phyloP scores from a whole-genome alignment of 805 yeast genomes.

The Candida khao-thaluensis region DNA sequence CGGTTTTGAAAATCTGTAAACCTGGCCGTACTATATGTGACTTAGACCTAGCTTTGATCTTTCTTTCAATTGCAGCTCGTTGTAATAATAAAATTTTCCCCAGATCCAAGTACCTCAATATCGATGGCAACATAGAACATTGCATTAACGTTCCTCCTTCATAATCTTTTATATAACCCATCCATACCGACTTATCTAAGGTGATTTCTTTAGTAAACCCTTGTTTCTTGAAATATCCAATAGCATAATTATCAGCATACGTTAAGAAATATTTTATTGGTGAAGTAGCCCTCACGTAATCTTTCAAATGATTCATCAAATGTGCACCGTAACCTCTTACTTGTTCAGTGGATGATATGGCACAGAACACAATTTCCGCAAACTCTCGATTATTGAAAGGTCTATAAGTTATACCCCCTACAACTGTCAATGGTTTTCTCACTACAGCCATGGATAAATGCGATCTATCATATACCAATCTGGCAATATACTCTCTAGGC shows the following conservation, averaged over 20 bases:
- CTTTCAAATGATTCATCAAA: conserved; percentile 95
- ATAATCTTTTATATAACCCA: conserved; percentile 98
- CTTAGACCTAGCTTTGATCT: conserved; percentile 74
- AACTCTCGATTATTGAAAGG: conserved; percentile 89
- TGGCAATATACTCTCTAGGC: conserved; percentile 96
- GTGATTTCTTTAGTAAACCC: conserved; percentile 96
- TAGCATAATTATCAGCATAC: conserved; percentile 96
- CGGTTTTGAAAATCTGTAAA: conserved; percentile 58
- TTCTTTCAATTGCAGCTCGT: conserved; percentile 85
- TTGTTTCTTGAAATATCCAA: conserved; percentile 97
- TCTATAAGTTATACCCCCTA: conserved; percentile 95
- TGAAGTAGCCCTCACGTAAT: conserved; percentile 86
- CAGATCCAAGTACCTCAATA: conserved; percentile 80
- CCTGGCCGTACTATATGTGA: conserved; percentile 85
- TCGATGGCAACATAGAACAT: conserved; percentile 86
- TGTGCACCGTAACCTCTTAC: conserved; percentile 99
- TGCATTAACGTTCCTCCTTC: conserved; percentile 99
- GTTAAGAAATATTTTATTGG: conserved; percentile 32
- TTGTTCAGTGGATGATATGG: conserved; percentile 95
- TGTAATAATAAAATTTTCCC: conserved; percentile 83
- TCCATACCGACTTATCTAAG: conserved; percentile 83
- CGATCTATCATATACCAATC: conserved; percentile 90
- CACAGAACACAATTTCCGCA: conserved; percentile 98
- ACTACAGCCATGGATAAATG: conserved; percentile 97
- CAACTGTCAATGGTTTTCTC: conserved; percentile 88